Evolutionary conservation across 129 eudicot species (phyloP).

Genomic region (Dittrichia graveolens): DNA sequence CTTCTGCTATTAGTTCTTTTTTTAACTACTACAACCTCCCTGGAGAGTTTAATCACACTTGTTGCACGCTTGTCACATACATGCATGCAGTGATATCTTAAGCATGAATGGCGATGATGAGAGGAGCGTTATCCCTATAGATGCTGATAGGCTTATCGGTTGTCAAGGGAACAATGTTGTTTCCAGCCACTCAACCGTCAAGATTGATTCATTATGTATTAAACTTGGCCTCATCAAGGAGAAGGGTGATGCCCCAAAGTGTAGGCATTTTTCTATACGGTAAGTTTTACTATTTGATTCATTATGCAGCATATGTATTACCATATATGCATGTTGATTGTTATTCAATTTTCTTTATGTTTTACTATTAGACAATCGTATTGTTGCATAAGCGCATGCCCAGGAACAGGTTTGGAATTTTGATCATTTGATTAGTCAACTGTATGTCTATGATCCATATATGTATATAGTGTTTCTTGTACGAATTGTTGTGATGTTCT

Average conservation of each 20-base stretch:
- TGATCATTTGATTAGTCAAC: slow-evolving; percentile 4
- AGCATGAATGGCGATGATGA: slow-evolving; percentile 43
- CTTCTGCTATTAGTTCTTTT: not conserved
- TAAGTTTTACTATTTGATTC: slow-evolving; percentile 30
- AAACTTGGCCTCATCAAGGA: slow-evolving; percentile 51
- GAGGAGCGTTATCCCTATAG: slow-evolving; percentile 33
- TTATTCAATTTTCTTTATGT: not conserved
- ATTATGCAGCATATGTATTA: not conserved
- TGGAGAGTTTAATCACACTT: slow-evolving; percentile 10
- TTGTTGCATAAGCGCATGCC: not conserved
- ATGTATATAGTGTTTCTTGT: not conserved
- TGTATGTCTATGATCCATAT: slow-evolving; percentile 11
- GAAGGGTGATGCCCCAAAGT: slow-evolving; percentile 35
- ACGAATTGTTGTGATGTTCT: slow-evolving; percentile 4
- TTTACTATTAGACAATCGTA: slow-evolving; percentile 6
- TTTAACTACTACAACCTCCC: not conserved
- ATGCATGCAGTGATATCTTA: slow-evolving; percentile 16
- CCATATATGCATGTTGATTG: not conserved
- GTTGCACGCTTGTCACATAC: slow-evolving; percentile 19
- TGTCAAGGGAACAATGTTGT: slow-evolving; percentile 22
- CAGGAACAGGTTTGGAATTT: slow-evolving; percentile 10
- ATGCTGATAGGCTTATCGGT: slow-evolving; percentile 12
- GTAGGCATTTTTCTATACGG: slow-evolving; percentile 74
- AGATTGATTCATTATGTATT: slow-evolving; percentile 55
- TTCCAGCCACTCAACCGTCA: slow-evolving; percentile 38